These are phyloP conservation scores for Pyricularia pennisetigena DNA, from an alignment of 2,329 filamentous ascomycete species.

Conservation along the genomic window DNA sequence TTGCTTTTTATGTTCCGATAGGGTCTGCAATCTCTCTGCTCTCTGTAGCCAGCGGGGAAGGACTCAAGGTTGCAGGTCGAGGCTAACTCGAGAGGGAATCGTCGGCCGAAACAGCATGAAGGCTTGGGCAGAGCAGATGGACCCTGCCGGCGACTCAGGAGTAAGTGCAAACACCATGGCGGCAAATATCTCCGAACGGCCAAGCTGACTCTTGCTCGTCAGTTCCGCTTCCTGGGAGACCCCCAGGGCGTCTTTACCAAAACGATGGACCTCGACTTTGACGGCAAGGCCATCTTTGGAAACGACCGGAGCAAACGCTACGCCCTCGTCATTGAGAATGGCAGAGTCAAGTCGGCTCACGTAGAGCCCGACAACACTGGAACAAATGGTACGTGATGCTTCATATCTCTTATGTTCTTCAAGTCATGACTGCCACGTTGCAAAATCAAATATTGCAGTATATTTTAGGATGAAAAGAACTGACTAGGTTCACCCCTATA, in stretches of 20 bases:
- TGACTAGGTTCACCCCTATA: constrained; percentile 11
- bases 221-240: constrained; percentile 88
- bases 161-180: constrained; percentile 40
- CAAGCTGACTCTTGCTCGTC: neutral
- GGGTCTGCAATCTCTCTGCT: neutral
- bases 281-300: constrained; percentile 71
- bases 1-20: neutral
- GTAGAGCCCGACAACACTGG: constrained; percentile 87
- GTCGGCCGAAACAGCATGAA: constrained; percentile 56
- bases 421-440: neutral
- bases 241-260: constrained; percentile 72
- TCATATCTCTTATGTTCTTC: neutral
- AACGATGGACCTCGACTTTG: constrained; percentile 74
- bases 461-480: neutral
- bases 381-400: constrained; percentile 32
- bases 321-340: constrained; percentile 71
- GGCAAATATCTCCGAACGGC: neutral
- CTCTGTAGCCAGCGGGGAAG: neutral
- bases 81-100: neutral
- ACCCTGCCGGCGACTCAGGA: constrained; percentile 63
- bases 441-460: neutral
- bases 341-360: constrained; percentile 71
- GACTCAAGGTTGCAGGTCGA: neutral
- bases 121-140: constrained; percentile 72
- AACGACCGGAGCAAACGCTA: constrained; percentile 80